Evolutionary conservation across 2,329 filamentous ascomycete species (phyloP).

Genomic region (Iodosphaeria phyllophila): DNA sequence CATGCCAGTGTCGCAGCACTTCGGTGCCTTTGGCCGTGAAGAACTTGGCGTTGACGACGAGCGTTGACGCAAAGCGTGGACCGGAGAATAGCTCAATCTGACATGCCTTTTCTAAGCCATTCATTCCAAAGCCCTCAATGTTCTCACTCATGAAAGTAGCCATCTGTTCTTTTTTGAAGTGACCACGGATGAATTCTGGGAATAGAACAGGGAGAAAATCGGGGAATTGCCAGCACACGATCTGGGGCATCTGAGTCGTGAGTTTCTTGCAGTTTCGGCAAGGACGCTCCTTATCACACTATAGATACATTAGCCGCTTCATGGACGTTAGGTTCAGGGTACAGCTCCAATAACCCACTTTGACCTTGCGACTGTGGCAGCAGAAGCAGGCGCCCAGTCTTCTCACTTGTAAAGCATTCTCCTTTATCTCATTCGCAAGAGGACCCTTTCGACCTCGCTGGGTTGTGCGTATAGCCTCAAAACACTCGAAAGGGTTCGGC

Average conservation of each 20-base stretch:
- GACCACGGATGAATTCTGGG: conserved; percentile 28
- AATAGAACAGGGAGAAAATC: conserved; percentile 34
- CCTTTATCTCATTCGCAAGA: conserved; percentile 31
- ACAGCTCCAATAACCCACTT: conserved; percentile 7
- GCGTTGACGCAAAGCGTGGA: conserved; percentile 19
- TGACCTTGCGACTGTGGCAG: conserved; percentile 39
- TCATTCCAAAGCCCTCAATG: conserved; percentile 22
- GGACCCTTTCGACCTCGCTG: conserved; percentile 38
- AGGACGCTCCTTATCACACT: conserved; percentile 32
- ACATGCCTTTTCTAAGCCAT: conserved; percentile 21
- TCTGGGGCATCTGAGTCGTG: conserved; percentile 27
- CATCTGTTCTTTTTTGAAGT: conserved; percentile 32
- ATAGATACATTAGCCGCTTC: not conserved
- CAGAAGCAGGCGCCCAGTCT: conserved; percentile 37
- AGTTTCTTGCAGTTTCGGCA: conserved; percentile 38
- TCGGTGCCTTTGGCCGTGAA: conserved; percentile 29
- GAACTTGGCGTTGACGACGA: conserved; percentile 30
- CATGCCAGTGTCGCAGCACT: conserved; percentile 31
- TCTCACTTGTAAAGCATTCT: conserved; percentile 33
- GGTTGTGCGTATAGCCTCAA: conserved; percentile 30
- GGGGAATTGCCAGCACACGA: conserved; percentile 39
- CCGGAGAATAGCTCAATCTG: conserved; percentile 30
- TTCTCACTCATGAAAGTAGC: conserved; percentile 27
- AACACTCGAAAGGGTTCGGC: conserved; percentile 33
- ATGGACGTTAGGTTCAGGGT: not conserved